Conservation (phyloP, 2,329 filamentous ascomycete genomes). For the Aplosporella prunicola region DNA sequence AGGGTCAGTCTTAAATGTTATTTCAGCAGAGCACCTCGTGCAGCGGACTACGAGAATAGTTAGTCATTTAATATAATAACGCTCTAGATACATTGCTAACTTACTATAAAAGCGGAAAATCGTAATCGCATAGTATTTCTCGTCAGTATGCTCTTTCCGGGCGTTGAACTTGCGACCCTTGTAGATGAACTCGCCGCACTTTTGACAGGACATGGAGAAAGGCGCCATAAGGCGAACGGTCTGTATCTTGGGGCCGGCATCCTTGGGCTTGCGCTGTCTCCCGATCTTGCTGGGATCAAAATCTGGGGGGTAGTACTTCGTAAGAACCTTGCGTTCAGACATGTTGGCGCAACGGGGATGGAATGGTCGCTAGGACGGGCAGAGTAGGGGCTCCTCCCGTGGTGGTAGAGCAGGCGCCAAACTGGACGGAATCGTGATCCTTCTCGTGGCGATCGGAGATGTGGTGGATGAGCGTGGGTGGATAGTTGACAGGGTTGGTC, state of each 20-base stretch:
- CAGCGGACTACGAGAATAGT: too few species aligned
- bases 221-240: conserved; percentile 87
- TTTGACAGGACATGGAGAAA: conserved; percentile 67
- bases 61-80: too few species aligned
- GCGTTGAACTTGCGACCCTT: conserved; percentile 94
- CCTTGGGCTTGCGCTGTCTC: conserved; percentile 59
- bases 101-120: conserved; percentile 89
- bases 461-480: too few species aligned
- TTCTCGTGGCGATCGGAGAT: too few species aligned
- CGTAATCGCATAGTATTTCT: conserved; percentile 80
- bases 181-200: conserved; percentile 75
- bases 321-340: conserved; percentile 78
- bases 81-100: too few species aligned
- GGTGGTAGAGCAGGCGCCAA: too few species aligned
- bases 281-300: conserved; percentile 80
- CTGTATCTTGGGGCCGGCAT: conserved; percentile 68
- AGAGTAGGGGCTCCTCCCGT: too few species aligned
- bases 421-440: too few species aligned
- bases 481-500: too few species aligned
- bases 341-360: conserved; percentile 51
- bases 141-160: conserved; percentile 82
- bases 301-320: conserved; percentile 60
- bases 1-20: conserved; percentile 89
- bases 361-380: too few species aligned
- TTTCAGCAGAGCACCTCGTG: conserved; percentile 75